phyloP scores from a whole-genome alignment of 2,329 filamentous ascomycete species.

The Lachnellula willkommii region DNA sequence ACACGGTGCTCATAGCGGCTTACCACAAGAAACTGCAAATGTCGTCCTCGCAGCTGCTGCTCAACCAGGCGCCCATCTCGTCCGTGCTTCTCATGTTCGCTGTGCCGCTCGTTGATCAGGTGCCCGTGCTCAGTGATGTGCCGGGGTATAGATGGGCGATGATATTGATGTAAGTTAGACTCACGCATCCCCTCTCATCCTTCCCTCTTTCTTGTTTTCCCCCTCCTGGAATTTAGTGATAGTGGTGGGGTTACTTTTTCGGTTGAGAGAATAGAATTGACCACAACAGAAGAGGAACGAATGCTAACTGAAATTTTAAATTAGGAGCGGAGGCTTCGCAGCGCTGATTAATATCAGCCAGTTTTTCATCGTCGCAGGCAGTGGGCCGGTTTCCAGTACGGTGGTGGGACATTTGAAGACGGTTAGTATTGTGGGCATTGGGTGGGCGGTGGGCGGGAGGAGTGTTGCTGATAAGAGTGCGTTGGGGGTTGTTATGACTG shows the following conservation, averaged over 20 bases:
- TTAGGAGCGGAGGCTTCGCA: constrained; percentile 37
- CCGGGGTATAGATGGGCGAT: constrained; percentile 32
- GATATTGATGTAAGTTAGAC: constrained; percentile 27
- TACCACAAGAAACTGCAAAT: constrained; percentile 41
- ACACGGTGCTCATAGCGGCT: constrained; percentile 34
- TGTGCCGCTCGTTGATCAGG: constrained; percentile 38
- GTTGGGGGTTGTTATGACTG: constrained; percentile 22
- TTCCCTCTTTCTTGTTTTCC: constrained; percentile 9
- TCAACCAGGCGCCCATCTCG: constrained; percentile 41
- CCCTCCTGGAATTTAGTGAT: too few relatives aligned
- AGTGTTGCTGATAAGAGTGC: constrained; percentile 20
- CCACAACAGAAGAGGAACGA: background rate
- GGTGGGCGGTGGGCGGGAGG: constrained; percentile 21
- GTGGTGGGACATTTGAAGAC: constrained; percentile 40
- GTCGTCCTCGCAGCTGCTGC: constrained; percentile 38
- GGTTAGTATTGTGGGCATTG: constrained; percentile 25
- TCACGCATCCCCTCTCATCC: too few relatives aligned
- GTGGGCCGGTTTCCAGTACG: constrained; percentile 36
- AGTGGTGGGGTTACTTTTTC: too few relatives aligned
- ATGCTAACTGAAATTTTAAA: background rate
- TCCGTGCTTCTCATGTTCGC: constrained; percentile 39
- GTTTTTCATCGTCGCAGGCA: constrained; percentile 31
- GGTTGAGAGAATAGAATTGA: too few relatives aligned
- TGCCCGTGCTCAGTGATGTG: constrained; percentile 32
- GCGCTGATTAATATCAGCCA: constrained; percentile 31